Percentiles rank a stretch among this genome's conserved stretches.
Evolutionary conservation across 768 basidiomycete species (phyloP).

Genomic region (Xanthoconium purpureum): DNA sequence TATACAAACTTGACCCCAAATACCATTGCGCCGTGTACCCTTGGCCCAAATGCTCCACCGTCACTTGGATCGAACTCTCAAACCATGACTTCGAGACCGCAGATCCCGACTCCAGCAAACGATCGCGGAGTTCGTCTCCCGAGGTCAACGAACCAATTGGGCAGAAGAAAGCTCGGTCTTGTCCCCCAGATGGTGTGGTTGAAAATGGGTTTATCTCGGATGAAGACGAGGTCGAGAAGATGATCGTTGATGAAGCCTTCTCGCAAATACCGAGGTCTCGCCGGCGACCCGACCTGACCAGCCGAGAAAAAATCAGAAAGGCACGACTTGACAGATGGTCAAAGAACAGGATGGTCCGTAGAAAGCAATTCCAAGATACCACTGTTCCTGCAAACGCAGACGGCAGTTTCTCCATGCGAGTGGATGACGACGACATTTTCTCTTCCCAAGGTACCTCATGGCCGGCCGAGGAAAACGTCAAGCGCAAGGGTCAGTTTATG

Average conservation of each 20-base stretch:
- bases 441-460: slow-evolving; percentile 17
- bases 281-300: slow-evolving; percentile 22
- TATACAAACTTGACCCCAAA: slow-evolving; percentile 75
- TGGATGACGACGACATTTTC: slow-evolving; percentile 20
- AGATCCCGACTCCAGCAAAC: slow-evolving; percentile 24
- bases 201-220: slow-evolving; percentile 33
- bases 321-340: slow-evolving; percentile 30
- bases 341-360: slow-evolving; percentile 18
- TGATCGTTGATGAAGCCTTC: slow-evolving; percentile 41
- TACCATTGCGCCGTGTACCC: slow-evolving; percentile 62
- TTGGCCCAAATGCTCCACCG: slow-evolving; percentile 34
- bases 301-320: slow-evolving; percentile 31
- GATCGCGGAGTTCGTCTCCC: slow-evolving; percentile 26
- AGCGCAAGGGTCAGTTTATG: slow-evolving; percentile 48
- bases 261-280: slow-evolving; percentile 17
- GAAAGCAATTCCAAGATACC: slow-evolving; percentile 34
- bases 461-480: slow-evolving; percentile 30
- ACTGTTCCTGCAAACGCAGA: slow-evolving; percentile 19
- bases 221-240: slow-evolving; percentile 48
- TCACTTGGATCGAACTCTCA: slow-evolving; percentile 18
- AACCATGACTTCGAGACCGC: slow-evolving; percentile 4
- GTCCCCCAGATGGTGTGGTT: slow-evolving; percentile 14
- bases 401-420: slow-evolving; percentile 32
- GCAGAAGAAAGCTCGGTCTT: slow-evolving; percentile 30
- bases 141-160: slow-evolving; percentile 11